Evolutionary conservation across 768 basidiomycete genomes (phyloP), one percentile per base, ranked within the genome.

Genomic region (Lactarius sanguifluus): DNA sequence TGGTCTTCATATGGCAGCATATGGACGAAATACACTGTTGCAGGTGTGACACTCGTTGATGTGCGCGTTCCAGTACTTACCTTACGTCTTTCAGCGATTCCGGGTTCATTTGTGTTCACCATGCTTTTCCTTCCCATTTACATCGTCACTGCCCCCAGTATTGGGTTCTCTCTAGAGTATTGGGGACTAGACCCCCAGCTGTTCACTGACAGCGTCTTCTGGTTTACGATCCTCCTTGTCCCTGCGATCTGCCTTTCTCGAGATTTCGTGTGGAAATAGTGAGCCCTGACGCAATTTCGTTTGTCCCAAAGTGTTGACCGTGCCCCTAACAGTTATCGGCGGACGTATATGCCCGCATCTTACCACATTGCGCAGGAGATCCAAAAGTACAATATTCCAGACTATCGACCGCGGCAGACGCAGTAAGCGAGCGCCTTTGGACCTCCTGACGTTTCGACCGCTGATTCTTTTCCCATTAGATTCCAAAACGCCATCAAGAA

Each of bases 401-500:
- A 96, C 73, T 99, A 98, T 75, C 83, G 97, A 50, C 97, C 97
- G 3, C 83, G 97, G 64, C 96, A 98, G 77, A 97, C 97, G 77
- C 97, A 98, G 90, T 98, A 72, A 71, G 88, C 84, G 4, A 71
- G 88, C 84, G 4, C 58, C 67, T 34, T 50, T 59, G 61, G 36
- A 30, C n/a, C 69, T 32, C 28, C 47, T 12, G 23, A 59, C 41
- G n/a, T 57, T 72, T 63, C 69, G 43, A 38, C 43, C 64, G 58
- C 60, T 71, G 34, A 72, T 43, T 40, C 18, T 28, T 47, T 38
- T 43, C 65, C 32, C 59, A 36, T 7, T 65, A 96, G 93, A 77
- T 97, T 97, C 79, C 95, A 98, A 77, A 97, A 98, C 76, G 97
- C 97, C 18, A 99, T 99, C 83, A 98, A 98, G 78, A 99, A 99